Conservation (phyloP, 495 filamentous ascomycete genomes). For the Podospora comata region DNA sequence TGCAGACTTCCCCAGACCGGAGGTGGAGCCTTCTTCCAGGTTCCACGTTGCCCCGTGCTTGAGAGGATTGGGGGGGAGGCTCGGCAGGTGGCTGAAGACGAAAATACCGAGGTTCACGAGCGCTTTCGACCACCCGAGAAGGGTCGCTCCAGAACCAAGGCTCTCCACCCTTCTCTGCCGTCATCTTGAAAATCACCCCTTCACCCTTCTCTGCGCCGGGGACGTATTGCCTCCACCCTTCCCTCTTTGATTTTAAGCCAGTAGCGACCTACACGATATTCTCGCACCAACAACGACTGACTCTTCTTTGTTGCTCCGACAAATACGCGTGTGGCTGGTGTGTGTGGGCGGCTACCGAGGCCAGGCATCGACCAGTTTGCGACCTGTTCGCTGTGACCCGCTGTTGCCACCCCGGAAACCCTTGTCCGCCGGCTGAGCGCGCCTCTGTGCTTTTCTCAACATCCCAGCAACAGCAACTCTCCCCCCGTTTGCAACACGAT, state of each 20-base stretch:
- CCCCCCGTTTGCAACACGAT: conserved; percentile 26
- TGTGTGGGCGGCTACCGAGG: background rate
- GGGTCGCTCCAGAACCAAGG: background rate
- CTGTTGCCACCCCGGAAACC: conserved; percentile 21
- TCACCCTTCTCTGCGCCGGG: background rate
- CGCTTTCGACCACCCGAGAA: conserved; percentile 14
- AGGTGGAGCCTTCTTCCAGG: background rate
- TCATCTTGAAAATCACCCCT: conserved; percentile 1
- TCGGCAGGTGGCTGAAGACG: conserved; percentile 17
- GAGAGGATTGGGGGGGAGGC: background rate
- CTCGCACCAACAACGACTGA: background rate
- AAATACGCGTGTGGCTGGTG: background rate
- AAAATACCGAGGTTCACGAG: conserved; percentile 27
- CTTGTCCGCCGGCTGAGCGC: conserved; percentile 9
- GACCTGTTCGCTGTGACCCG: conserved; percentile 3
- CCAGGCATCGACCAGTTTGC: background rate
- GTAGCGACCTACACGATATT: background rate
- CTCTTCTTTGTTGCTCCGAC: background rate
- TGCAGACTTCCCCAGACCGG: background rate
- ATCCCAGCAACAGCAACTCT: conserved; percentile 4
- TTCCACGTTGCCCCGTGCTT: conserved; percentile 5
- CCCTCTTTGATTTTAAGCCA: background rate
- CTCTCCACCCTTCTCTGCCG: conserved; percentile 13
- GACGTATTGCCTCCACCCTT: background rate
- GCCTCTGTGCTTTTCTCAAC: conserved; percentile 4